Evolutionary conservation across 805 yeast species (phyloP).

Genomic region (Kuraishia cidri): DNA sequence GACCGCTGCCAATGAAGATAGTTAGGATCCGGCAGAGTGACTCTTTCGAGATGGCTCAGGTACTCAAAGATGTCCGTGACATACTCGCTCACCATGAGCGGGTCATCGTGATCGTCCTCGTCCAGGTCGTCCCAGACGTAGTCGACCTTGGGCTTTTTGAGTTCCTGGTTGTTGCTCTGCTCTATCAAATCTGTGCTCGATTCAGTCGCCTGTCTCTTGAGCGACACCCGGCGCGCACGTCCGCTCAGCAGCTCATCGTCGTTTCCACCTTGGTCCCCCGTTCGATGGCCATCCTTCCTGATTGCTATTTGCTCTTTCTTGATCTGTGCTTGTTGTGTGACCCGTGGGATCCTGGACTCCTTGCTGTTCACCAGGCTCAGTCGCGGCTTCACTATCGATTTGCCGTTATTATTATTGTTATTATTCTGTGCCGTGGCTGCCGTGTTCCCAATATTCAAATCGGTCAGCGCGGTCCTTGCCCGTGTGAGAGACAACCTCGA

Average conservation of each 20-base stretch:
- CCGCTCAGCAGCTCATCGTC: not conserved
- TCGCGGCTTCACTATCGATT: too few relatives aligned
- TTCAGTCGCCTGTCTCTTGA: constrained; percentile 50
- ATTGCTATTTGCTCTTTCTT: too few relatives aligned
- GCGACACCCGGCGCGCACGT: constrained; percentile 14
- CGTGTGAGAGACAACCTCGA: too few relatives aligned
- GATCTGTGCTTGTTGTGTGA: too few relatives aligned
- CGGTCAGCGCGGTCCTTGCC: too few relatives aligned
- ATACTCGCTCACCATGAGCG: constrained; percentile 88
- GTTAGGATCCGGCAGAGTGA: constrained; percentile 66
- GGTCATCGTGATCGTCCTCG: constrained; percentile 61
- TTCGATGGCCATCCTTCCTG: too few relatives aligned
- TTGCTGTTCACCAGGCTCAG: too few relatives aligned
- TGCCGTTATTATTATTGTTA: constrained; percentile 4
- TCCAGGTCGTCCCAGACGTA: constrained; percentile 69
- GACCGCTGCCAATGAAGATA: constrained; percentile 58
- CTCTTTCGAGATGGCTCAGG: constrained; percentile 60
- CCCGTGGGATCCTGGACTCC: too few relatives aligned
- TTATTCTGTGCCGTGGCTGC: too few relatives aligned
- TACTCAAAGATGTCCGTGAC: constrained; percentile 81
- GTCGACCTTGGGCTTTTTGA: constrained; percentile 24
- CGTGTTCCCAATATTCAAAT: too few relatives aligned
- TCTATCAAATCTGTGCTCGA: constrained; percentile 30
- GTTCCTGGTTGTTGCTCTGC: constrained; percentile 14
- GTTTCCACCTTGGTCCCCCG: too few relatives aligned